Base-by-base conservation (phyloP, 179 eudicot species). In the Heliamphora pulchella region DNA sequence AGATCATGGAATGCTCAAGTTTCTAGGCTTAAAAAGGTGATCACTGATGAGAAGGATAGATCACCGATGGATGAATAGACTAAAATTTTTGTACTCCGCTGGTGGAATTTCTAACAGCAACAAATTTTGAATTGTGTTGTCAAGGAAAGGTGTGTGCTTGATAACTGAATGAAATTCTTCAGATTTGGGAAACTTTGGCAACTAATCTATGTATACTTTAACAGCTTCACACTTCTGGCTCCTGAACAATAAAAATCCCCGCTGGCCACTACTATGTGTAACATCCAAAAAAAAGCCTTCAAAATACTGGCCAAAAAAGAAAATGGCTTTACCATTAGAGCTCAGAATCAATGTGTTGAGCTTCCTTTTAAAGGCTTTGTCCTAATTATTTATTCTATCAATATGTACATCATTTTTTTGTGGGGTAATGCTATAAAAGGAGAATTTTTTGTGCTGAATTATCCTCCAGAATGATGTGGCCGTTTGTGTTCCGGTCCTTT, bases 341-440 rank as follows among this genome's bases (percentile, higher is more conserved):
- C 73, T 69, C 73, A 69, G 51, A 69, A 46, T 54, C 13, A 4
- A n/a, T 17, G 74, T 46, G 8, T 66, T 66, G 71, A 66, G 13
- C 71, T 66, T 41, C 71, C 41, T 66, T 10, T 8, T 4, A 41
- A 66, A 61, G 18, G 22, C 0, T 31, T 7, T 61, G 10, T 61
- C 31, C 51, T 57, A 57, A 57, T 13, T 61, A 7, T 61, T 61
- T n/a, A 61, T 61, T 61, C 22, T 17, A 61, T 10, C 65, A 61
- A 61, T 61, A 18, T 61, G 1, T 5, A 17, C 22, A 18, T 61
- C 65, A 8, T 65, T 14, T 22, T 65, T 65, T 3, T 4, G 14
- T 18, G 1, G 31, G 31, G 31, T 31, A 31, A 31, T 31, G 31
- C 31, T 31, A 31, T 31, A 31, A 31, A 31, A 31, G 31, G 31